phyloP scores from a whole-genome alignment of 192 early-diverging fungal species.

The Umbelopsis sp. region DNA sequence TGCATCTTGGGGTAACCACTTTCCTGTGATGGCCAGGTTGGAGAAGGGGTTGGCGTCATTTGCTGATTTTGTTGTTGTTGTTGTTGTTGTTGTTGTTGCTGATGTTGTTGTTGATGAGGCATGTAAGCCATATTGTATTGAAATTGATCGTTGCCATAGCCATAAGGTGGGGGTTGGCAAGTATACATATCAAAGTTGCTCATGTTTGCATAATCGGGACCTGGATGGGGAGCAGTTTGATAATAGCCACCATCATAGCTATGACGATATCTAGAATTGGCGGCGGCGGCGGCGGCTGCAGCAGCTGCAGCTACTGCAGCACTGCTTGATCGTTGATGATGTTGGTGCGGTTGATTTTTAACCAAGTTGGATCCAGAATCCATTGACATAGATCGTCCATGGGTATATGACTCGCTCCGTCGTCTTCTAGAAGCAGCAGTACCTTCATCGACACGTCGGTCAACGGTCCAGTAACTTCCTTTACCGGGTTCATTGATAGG shows the following conservation, averaged over 20 bases:
- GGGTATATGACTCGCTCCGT: constrained; percentile 17
- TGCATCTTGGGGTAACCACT: constrained; percentile 13
- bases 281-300: constrained; percentile 22
- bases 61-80: constrained; percentile 12
- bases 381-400: constrained; percentile 31
- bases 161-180: constrained; percentile 11
- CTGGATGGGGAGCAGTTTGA: neutral
- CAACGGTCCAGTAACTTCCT: constrained; percentile 83
- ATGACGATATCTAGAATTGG: neutral
- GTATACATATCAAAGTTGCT: constrained; percentile 16
- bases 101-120: constrained; percentile 6
- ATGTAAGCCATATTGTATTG: constrained; percentile 4
- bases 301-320: constrained; percentile 12
- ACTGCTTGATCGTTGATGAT: constrained; percentile 19
- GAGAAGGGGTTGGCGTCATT: constrained; percentile 24
- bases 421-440: constrained; percentile 21
- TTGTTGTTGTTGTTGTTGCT: constrained; percentile 16
- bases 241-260: constrained; percentile 7
- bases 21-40: constrained; percentile 22
- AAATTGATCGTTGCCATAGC: constrained; percentile 11
- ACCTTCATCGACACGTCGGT: constrained; percentile 44
- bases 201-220: constrained; percentile 8
- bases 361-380: constrained; percentile 27
- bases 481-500: constrained; percentile 86
- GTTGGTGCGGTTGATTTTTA: constrained; percentile 9